Evolutionary conservation across 306 rosid species (phyloP).

Genomic region (Citrullus amarus): DNA sequence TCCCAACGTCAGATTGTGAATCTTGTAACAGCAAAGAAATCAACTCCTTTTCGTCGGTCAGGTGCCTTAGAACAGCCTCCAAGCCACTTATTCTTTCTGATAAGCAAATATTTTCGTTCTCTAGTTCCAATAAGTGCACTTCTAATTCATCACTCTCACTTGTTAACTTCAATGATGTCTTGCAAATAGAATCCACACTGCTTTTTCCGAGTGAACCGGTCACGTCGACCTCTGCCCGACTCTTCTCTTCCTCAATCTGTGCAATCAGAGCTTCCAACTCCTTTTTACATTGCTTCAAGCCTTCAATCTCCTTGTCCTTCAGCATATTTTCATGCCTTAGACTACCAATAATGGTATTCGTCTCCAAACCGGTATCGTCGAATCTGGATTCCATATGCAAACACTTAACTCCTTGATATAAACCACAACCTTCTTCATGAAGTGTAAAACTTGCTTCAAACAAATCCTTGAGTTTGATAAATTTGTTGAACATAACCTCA

Average conservation of each 20-base stretch:
- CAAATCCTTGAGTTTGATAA: slow-evolving; percentile 6
- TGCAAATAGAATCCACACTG: slow-evolving; percentile 12
- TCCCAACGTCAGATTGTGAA: slow-evolving; percentile 20
- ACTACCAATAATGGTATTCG: background rate
- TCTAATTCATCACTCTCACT: slow-evolving; percentile 23
- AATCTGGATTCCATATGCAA: background rate
- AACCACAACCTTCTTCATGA: background rate
- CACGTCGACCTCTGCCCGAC: background rate
- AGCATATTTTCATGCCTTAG: slow-evolving; percentile 9
- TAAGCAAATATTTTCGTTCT: slow-evolving; percentile 36
- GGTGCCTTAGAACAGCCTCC: slow-evolving; percentile 34
- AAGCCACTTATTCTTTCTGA: slow-evolving; percentile 25
- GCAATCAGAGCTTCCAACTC: slow-evolving; percentile 30
- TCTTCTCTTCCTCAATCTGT: slow-evolving; percentile 29
- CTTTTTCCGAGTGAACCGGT: background rate
- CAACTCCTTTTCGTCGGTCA: slow-evolving; percentile 31
- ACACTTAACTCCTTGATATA: background rate
- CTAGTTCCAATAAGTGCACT: slow-evolving; percentile 24
- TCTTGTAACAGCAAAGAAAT: slow-evolving; percentile 30
- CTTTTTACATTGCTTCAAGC: slow-evolving; percentile 18
- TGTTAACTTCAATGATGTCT: slow-evolving; percentile 3
- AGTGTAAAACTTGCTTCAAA: slow-evolving; percentile 9
- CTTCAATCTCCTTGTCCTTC: slow-evolving; percentile 27
- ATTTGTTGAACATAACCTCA: slow-evolving; percentile 11
- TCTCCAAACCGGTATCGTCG: background rate